A percentile compares a stretch with the other conserved stretches of the same genome.
Conservation (phyloP, 371 early-diverging fungal genomes). For the Lichtheimia ramosa region DNA sequence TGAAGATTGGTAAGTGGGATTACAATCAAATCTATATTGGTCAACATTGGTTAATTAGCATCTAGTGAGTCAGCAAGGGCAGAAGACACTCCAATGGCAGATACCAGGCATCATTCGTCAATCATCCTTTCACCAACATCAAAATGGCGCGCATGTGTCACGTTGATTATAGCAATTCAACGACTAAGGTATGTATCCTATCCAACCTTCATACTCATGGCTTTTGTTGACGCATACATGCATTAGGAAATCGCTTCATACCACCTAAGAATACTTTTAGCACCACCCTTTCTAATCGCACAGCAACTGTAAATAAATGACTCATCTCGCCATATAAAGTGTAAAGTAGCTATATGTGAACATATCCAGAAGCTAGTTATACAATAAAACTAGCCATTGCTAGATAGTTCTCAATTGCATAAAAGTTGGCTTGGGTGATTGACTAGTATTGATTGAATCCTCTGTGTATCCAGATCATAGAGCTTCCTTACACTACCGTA, state of each 20-base stretch:
- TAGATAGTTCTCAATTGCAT: too few species aligned
- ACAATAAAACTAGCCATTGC: too few species aligned
- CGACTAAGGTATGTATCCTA: conserved; percentile 3
- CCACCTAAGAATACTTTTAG: neutral
- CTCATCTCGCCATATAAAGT: neutral
- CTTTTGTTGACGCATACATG: neutral
- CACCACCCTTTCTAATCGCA: neutral
- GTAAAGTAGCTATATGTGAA: too few species aligned
- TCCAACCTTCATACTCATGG: neutral
- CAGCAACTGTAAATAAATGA: neutral
- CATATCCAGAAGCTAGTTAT: too few species aligned
- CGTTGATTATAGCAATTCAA: neutral
- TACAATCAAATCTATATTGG: neutral
- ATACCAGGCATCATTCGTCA: neutral
- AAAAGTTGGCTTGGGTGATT: too few species aligned
- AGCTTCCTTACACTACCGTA: too few species aligned
- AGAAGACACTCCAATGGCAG: neutral
- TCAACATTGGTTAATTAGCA: too few species aligned
- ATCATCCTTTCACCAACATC: neutral
- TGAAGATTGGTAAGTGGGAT: conserved; percentile 11
- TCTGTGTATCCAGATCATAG: too few species aligned
- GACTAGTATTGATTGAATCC: too few species aligned
- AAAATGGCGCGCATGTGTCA: conserved; percentile 7
- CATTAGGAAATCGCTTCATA: neutral
- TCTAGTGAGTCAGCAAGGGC: conserved; percentile 2